Evolutionary conservation across 1,139 yeast genomes (phyloP), one percentile per base, ranked within the genome.

Genomic region (Scheffersomyces quercinus): DNA sequence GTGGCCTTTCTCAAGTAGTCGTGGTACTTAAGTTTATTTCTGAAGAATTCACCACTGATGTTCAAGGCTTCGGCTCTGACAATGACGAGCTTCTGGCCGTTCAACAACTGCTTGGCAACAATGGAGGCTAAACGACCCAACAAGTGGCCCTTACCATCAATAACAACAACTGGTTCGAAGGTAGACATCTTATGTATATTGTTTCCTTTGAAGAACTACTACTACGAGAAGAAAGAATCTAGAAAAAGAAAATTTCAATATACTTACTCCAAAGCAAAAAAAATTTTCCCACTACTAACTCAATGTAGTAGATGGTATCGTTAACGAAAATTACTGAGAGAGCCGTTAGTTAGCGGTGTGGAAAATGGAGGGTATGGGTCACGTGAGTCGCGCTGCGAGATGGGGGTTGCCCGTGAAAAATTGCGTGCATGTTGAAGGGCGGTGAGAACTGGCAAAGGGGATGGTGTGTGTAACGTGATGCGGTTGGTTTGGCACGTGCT

Each of bases 1-100:
- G 99, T 89, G 66, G 95, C 88, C 85, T 93, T 93, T 86, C 99
- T 91, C 78, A 93, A 88, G 91, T 91, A 93, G 77, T 95, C 99
- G 79, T 91, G 97, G 93, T 89, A 93, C 88, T 93, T 93, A 78
- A 91, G 86, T 83, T 93, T 93, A 86, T 93, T 90, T 84, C 99
- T 91, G 97, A 93, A 93, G 77, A 93, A 90, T 81, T 93, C 98
- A 75, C 99, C 99, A 68, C 97, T 89, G 76, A 93, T 90, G 93
- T 95, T 93, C 75, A 93, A 83, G 66, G 93, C 89, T 83, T 93
- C 99, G 73, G 93, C 82, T 83, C 99, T 89, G 72, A 93, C 99
- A 66, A 93, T 85, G 65, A 91, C 97, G 71, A 93, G 83, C 80
- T 90, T 88, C 83, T 95, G 98, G 65, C 99, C 99, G 80, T 88